Evolutionary conservation across 1,139 yeast species (phyloP).

Genomic region (Williopsis jadinii): DNA sequence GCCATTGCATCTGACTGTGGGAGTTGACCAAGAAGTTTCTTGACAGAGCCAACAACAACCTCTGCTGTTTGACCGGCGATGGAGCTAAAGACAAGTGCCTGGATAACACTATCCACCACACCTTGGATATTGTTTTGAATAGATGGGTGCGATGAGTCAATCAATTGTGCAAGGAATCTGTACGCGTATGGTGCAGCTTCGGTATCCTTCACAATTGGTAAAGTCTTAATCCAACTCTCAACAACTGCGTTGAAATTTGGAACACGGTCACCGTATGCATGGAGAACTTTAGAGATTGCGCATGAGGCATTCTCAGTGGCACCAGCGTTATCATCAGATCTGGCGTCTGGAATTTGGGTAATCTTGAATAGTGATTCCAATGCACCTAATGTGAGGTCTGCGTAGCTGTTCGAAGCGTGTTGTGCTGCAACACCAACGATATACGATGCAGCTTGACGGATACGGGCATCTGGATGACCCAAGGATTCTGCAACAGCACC

Average conservation of each 20-base stretch:
- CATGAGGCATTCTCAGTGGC: conserved; percentile 86
- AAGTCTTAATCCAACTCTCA: conserved; percentile 70
- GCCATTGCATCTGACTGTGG: conserved; percentile 61
- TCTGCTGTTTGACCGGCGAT: conserved; percentile 67
- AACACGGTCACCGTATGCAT: conserved; percentile 45
- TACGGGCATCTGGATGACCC: conserved; percentile 58
- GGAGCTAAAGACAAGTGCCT: conserved; percentile 65
- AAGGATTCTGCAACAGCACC: conserved; percentile 59
- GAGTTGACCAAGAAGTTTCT: conserved; percentile 34
- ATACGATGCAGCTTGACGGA: conserved; percentile 85
- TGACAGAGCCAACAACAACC: conserved; percentile 53
- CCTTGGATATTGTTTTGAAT: conserved; percentile 52
- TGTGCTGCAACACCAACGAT: conserved; percentile 86
- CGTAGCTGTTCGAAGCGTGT: conserved; percentile 58
- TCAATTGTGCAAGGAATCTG: conserved; percentile 65
- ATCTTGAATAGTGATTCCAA: conserved; percentile 70
- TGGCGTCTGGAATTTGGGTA: conserved; percentile 76
- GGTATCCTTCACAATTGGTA: conserved; percentile 79
- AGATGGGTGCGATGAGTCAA: conserved; percentile 61
- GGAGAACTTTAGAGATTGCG: conserved; percentile 77
- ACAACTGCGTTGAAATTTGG: conserved; percentile 60
- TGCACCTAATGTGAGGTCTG: conserved; percentile 58
- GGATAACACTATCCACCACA: conserved; percentile 67
- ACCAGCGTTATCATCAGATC: conserved; percentile 72
- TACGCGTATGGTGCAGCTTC: conserved; percentile 90